Base-by-base conservation (phyloP, 2,329 filamentous ascomycete genomes). In the Stagonosporopsis tanaceti region DNA sequence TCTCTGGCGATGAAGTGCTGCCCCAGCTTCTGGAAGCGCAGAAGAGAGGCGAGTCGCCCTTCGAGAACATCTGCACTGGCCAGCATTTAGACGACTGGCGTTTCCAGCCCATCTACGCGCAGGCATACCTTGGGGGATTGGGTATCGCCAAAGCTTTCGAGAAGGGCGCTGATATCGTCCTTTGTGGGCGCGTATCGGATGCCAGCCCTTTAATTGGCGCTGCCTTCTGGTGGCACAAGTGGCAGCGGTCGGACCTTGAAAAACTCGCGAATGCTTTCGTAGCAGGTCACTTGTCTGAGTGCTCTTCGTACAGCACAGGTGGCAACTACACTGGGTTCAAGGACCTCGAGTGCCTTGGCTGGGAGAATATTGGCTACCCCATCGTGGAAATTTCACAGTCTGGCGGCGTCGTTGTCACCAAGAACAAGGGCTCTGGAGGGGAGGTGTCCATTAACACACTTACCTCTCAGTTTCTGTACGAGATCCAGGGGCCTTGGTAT, bases 391-490 rank as follows among this genome's bases (percentile, higher is more conserved):
- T 74, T 9, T 59, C 69, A 8, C 35, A 60, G n/a, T 60, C 62
- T 34, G 71, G 70, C 6, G 60, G 67, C 6, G 65, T 70, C 17
- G 22, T 72, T 25, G 61, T 72, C 9, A 72, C 71, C 1, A 72
- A 72, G 63, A 73, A 74, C 28, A 61, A 62, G 47, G 69, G 60
- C 34, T 74, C 64, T 54, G 72, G 68, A 27, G 77, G 78, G 3
- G 71, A 76, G 51, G 71, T 79, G 2, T 76, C 77, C 1, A 78
- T 81, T 7, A 80, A 84, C 51, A 85, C 83, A 0, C 81, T 82
- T 53, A 79, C 79, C 0, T 81, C 79, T 6, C 84, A 86, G 62
- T 75, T 86, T 6, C 66, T 86, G 3, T 85, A 78, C 50, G 68
- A 72, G 47, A 71, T 70, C 9, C 70, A 72, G 50, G 70, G 68